Base-by-base conservation (phyloP, 169 alveolate genomes). In the Cryptosporidium meleagridis region DNA sequence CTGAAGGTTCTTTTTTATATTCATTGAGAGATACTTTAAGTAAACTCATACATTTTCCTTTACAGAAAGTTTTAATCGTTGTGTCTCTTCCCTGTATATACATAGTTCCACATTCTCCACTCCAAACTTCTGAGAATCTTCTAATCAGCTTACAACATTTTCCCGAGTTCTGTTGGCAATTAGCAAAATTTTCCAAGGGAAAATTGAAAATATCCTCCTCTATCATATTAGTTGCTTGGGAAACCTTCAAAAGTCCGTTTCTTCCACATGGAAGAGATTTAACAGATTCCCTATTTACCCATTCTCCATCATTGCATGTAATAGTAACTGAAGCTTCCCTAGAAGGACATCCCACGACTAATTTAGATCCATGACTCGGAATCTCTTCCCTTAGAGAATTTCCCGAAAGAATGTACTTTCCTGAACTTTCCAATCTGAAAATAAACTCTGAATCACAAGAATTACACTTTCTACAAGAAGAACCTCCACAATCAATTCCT, bases 401-500 rank as follows among this genome's bases (percentile, higher is more conserved):
- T 9, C 75, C 59, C 3, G 52, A 41, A 21, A 80, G 45, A 29
- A 45, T 59, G 9, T 80, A 62, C 23, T 31, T 44, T 3, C 37
- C 89, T 1, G 59, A n/a, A 5, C 39, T 31, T 18, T 39, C 51
- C 23, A 80, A 12, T 62, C 59, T 59, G 48, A 23, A 14, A 39
- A 80, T 62, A 10, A 80, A 26, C 26, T 80, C 65, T 6, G 72
- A 18, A 48, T 80, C 89, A 65, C 89, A 80, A n/a, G 75, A n/a
- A 29, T 80, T 65, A 44, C 89, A 80, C 33, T 33, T 41, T 23
- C 89, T 80, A n/a, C 89, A 80, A 62, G 12, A 14, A 8, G 75
- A 35, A 3, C 92, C 92, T 18, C 92, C 92, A 55, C 92, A 86
- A 16, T 86, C 92, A 1, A 86, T 29, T 37, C 85, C 92, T 48